Conservation (phyloP, 2,329 filamentous ascomycete species). For the Eutypa lata region DNA sequence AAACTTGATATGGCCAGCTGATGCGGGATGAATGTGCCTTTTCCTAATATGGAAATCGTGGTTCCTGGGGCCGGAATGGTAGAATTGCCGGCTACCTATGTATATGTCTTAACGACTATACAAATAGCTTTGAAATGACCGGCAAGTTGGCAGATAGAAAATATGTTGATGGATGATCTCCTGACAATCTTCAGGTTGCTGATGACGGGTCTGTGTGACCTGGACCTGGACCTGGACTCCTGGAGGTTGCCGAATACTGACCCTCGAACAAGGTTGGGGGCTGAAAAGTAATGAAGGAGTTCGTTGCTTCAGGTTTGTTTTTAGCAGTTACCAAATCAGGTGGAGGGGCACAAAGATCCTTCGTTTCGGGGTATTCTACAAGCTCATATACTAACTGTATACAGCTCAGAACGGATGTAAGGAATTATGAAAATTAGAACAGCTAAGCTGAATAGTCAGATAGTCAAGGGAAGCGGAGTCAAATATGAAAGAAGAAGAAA, state of each 20-base stretch:
- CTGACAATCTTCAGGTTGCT: not conserved
- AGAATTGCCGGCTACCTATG: too few relatives aligned
- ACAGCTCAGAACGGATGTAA: not conserved
- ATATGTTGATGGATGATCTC: not conserved
- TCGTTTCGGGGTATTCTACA: not conserved
- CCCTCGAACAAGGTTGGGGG: not conserved
- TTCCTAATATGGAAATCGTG: not conserved
- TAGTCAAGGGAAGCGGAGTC: not conserved
- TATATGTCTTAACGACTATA: too few relatives aligned
- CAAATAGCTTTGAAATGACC: not conserved
- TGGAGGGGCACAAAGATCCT: not conserved
- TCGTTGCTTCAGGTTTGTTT: constrained; percentile 4
- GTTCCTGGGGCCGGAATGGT: not conserved
- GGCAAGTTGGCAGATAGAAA: not conserved
- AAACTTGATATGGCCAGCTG: not conserved
- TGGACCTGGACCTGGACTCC: too few relatives aligned
- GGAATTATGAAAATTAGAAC: not conserved
- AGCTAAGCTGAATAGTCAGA: not conserved
- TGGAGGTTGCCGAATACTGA: not conserved
- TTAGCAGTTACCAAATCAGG: not conserved
- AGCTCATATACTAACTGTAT: not conserved
- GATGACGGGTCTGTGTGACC: not conserved
- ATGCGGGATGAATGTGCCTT: not conserved
- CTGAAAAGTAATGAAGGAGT: not conserved
- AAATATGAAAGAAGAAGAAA: not conserved